Evolutionary conservation across 2,329 filamentous ascomycete species (phyloP).

Genomic region (Colletotrichum echinochloae): DNA sequence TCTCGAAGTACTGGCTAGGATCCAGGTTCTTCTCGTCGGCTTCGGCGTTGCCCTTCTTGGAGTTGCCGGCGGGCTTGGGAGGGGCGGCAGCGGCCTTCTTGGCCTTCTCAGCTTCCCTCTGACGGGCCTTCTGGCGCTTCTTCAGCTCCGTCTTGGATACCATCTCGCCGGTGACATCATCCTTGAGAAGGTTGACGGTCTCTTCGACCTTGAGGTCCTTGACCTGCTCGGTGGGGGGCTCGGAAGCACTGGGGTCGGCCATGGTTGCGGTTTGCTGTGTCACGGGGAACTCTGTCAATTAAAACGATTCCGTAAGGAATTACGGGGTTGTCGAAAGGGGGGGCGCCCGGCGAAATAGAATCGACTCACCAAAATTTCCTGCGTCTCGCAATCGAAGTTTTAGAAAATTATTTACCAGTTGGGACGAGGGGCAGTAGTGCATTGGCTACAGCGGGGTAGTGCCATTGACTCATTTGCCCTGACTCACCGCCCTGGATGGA

Average conservation of each 20-base stretch:
- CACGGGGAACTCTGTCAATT: constrained; percentile 7
- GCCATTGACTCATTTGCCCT: constrained; percentile 39
- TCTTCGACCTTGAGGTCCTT: constrained; percentile 38
- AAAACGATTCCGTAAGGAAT: background rate
- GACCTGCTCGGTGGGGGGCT: constrained; percentile 63
- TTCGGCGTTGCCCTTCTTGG: constrained; percentile 82
- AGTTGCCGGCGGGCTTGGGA: constrained; percentile 65
- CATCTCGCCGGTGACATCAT: constrained; percentile 92
- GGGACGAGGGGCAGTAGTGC: constrained; percentile 38
- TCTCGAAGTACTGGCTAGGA: constrained; percentile 88
- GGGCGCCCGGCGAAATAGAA: background rate
- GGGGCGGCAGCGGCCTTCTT: constrained; percentile 81
- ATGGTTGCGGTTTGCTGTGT: constrained; percentile 35
- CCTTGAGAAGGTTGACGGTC: constrained; percentile 75
- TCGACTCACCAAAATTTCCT: constrained; percentile 36
- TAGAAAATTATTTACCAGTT: constrained; percentile 31
- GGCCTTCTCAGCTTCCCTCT: constrained; percentile 89
- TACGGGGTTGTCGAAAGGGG: background rate
- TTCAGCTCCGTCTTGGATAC: constrained; percentile 90
- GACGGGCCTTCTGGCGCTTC: constrained; percentile 92
- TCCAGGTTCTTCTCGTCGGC: constrained; percentile 67
- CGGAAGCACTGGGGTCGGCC: constrained; percentile 49
- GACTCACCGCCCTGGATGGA: constrained; percentile 39
- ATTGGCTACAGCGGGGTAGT: constrained; percentile 39
- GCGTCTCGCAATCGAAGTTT: constrained; percentile 30